These are phyloP conservation scores for Thelonectria rubi DNA, from an alignment of 2,329 filamentous ascomycete genomes.

Conservation along the genomic window DNA sequence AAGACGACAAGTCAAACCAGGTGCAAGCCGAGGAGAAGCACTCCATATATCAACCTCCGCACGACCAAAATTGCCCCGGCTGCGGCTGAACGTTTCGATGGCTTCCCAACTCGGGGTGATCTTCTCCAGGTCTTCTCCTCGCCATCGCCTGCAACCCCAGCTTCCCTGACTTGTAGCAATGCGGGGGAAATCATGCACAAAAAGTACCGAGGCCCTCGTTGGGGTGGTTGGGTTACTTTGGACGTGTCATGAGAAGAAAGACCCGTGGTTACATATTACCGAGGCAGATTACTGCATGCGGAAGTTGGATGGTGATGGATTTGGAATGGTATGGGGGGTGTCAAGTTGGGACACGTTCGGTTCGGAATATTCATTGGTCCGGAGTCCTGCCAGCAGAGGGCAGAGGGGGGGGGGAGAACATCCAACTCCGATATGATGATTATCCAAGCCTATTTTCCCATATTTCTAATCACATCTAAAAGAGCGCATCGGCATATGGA, in stretches of 20 bases:
- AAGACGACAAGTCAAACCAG: not conserved
- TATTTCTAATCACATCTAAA: not conserved
- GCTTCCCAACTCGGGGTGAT: slow-evolving; percentile 18
- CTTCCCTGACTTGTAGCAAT: slow-evolving; percentile 13
- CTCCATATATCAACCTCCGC: not conserved
- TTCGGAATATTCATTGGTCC: slow-evolving; percentile 16
- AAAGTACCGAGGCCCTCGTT: slow-evolving; percentile 31
- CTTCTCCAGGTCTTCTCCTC: slow-evolving; percentile 1
- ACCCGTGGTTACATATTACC: slow-evolving; percentile 29
- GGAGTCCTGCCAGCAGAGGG: not conserved
- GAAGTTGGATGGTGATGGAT: not conserved
- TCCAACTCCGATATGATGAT: too few species aligned
- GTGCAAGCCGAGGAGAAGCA: not conserved
- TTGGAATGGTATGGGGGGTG: not conserved
- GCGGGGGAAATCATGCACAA: slow-evolving; percentile 28
- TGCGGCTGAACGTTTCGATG: slow-evolving; percentile 19
- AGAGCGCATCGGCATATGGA: not conserved
- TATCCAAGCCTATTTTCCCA: too few species aligned
- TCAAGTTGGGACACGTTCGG: not conserved
- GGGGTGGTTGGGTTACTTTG: not conserved
- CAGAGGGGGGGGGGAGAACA: too few species aligned
- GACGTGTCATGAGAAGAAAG: not conserved
- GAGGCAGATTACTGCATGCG: slow-evolving; percentile 26
- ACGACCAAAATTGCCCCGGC: slow-evolving; percentile 26
- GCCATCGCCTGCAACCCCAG: slow-evolving; percentile 5